phyloP scores from a whole-genome alignment of 2,329 filamentous ascomycete species.

The Neoarthrinium moseri region DNA sequence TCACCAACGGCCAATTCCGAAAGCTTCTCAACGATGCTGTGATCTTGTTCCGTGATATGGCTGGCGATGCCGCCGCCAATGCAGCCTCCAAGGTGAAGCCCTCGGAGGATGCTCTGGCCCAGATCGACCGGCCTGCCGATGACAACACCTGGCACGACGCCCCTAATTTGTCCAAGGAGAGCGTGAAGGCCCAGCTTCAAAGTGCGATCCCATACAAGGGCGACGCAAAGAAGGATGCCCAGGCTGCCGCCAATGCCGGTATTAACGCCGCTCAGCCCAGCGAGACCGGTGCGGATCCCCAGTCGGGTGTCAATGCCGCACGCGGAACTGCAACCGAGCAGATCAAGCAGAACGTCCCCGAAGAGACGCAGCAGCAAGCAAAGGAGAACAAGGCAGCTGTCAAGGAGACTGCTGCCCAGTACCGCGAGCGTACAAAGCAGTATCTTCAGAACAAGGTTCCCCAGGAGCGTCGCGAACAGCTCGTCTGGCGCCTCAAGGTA shows the following conservation, averaged over 20 bases:
- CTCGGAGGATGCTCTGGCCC: constrained; percentile 69
- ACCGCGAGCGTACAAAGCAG: constrained; percentile 52
- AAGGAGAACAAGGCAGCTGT: constrained; percentile 47
- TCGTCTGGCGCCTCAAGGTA: constrained; percentile 78
- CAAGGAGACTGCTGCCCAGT: constrained; percentile 38
- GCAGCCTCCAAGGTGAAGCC: constrained; percentile 76
- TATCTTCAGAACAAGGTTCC: constrained; percentile 88
- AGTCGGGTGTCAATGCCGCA: constrained; percentile 22
- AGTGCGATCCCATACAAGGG: constrained; percentile 59
- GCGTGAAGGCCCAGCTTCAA: constrained; percentile 67
- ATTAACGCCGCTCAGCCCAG: constrained; percentile 35
- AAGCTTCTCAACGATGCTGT: constrained; percentile 83
- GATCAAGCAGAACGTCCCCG: constrained; percentile 60
- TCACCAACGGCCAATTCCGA: constrained; percentile 95
- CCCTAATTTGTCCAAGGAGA: constrained; percentile 71
- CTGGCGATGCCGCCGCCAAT: constrained; percentile 82
- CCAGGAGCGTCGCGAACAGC: constrained; percentile 87
- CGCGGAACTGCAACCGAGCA: constrained; percentile 48
- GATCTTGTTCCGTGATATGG: constrained; percentile 83
- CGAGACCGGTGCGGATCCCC: constrained; percentile 22
- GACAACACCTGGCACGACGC: constrained; percentile 94
- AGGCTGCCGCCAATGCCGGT: constrained; percentile 55
- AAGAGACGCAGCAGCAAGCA: constrained; percentile 55
- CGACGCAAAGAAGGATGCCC: constrained; percentile 54
- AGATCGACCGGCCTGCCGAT: constrained; percentile 80